These are phyloP conservation scores for Aleurites moluccanus DNA, from an alignment of 441 rosid genomes.

Conservation along the genomic window DNA sequence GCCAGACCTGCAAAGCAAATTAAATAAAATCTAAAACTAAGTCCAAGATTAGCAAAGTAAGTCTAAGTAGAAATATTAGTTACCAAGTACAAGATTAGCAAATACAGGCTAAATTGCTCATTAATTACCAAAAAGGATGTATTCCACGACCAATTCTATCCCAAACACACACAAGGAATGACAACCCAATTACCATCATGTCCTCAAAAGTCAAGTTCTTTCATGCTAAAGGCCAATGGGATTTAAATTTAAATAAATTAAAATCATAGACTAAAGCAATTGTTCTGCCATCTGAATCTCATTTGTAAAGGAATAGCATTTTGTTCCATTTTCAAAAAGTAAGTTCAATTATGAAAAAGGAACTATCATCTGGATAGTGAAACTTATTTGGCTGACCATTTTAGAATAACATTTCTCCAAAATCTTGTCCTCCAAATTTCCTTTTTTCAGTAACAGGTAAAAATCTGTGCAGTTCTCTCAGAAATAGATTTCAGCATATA, in stretches of 20 bases:
- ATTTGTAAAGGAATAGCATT: background rate
- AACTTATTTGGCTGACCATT: background rate
- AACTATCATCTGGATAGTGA: background rate
- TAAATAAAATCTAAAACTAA: too few species aligned
- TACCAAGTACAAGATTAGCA: background rate
- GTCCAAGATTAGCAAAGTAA: too few species aligned
- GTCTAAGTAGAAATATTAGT: background rate
- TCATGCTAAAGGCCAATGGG: background rate
- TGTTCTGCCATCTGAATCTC: background rate
- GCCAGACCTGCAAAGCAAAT: conserved; percentile 68
- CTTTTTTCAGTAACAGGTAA: too few species aligned
- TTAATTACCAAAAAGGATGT: background rate
- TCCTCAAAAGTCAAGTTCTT: background rate
- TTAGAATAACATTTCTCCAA: background rate
- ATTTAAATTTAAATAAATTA: background rate
- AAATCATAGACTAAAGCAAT: background rate
- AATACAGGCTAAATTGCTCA: background rate
- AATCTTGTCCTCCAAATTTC: background rate
- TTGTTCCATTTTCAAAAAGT: background rate
- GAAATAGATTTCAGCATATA: background rate
- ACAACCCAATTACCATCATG: background rate
- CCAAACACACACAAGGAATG: background rate
- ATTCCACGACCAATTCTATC: background rate
- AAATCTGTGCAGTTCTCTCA: background rate
- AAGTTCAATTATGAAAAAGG: background rate